Percentiles rank a stretch among this genome's conserved stretches.
Conservation (phyloP, 768 basidiomycete species). For the Lactarius tabidus region DNA sequence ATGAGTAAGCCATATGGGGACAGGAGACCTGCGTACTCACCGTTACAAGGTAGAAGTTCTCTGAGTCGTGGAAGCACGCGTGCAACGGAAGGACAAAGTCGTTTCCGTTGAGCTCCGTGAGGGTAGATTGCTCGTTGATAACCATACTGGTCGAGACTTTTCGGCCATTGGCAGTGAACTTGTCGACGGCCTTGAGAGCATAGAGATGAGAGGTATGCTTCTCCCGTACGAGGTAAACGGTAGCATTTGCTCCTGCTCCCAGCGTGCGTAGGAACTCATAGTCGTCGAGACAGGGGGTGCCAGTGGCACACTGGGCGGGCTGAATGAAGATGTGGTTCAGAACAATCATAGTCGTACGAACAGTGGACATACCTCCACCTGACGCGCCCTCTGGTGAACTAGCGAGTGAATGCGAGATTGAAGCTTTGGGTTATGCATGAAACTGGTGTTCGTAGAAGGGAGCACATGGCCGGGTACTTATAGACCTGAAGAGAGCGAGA, state of each 20-base stretch:
- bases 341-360: background rate
- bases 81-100: constrained; percentile 19
- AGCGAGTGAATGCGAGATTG: constrained; percentile 10
- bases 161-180: background rate
- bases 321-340: background rate
- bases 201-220: constrained; percentile 13
- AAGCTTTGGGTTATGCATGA: constrained; percentile 13
- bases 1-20: background rate
- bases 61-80: constrained; percentile 21
- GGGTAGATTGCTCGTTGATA: constrained; percentile 7
- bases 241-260: constrained; percentile 14
- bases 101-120: constrained; percentile 7
- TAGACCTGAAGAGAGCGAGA: background rate
- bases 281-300: constrained; percentile 17
- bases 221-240: constrained; percentile 21
- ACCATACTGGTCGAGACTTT: constrained; percentile 4
- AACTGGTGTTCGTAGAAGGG: background rate
- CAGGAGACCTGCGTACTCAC: background rate
- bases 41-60: constrained; percentile 16
- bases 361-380: background rate
- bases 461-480: background rate
- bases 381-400: background rate
- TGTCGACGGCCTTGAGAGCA: constrained; percentile 21
- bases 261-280: constrained; percentile 15
- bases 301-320: background rate